These are phyloP conservation scores for Trichoderma asperellum DNA, from an alignment of 2,329 filamentous ascomycete genomes.

Conservation along the genomic window DNA sequence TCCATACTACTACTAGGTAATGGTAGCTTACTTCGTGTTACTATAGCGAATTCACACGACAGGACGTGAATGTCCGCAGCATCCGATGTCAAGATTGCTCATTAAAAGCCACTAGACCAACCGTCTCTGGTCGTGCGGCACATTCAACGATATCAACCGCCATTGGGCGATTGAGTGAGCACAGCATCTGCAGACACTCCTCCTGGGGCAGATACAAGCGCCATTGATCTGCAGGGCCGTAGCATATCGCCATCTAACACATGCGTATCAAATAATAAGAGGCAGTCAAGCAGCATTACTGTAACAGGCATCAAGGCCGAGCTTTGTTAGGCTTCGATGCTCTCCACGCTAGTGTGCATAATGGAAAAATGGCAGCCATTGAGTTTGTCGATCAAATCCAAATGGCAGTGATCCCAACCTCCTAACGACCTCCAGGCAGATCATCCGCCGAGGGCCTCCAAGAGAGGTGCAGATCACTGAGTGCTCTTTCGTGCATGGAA, in stretches of 20 bases:
- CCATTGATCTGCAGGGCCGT: not conserved
- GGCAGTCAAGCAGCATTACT: not conserved
- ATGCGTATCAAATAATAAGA: not conserved
- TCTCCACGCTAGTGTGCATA: not conserved
- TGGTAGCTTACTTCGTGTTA: not conserved
- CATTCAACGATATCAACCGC: not conserved
- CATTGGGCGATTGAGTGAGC: not conserved
- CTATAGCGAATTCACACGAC: not conserved
- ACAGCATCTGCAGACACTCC: not conserved
- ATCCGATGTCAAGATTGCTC: not conserved
- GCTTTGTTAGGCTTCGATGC: not conserved
- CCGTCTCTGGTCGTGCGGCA: not conserved
- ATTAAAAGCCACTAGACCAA: not conserved
- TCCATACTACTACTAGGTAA: too few species aligned
- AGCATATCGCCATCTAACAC: constrained; percentile 17
- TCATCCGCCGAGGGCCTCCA: not conserved
- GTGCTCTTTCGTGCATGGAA: not conserved
- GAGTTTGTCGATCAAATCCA: constrained; percentile 10
- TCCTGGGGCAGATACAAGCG: not conserved
- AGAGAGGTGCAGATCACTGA: not conserved
- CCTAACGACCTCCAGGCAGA: not conserved
- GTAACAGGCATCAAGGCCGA: not conserved
- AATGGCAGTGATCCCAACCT: constrained; percentile 3
- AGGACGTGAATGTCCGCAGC: not conserved
- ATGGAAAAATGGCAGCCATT: not conserved